phyloP scores from a whole-genome alignment of 106 monocot genomes.

The Apostasia shenzhenica region DNA sequence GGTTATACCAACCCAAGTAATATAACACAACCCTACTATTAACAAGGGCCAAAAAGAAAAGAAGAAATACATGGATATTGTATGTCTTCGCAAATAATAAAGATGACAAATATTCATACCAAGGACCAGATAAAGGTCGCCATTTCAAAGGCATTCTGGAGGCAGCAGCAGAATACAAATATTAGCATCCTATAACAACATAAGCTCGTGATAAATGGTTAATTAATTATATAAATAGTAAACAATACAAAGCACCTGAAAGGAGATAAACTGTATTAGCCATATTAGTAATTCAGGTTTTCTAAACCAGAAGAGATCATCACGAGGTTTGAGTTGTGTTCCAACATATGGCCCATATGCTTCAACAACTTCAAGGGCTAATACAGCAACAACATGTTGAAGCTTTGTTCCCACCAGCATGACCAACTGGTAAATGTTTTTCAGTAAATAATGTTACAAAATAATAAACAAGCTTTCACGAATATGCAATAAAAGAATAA shows the following conservation, averaged over 20 bases:
- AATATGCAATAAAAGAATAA: conserved; percentile 3
- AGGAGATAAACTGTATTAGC: conserved; percentile 88
- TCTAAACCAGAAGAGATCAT: conserved; percentile 86
- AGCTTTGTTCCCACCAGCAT: conserved; percentile 76
- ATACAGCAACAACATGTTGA: conserved; percentile 71
- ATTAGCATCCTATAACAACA: conserved; percentile 11
- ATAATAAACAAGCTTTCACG: neutral
- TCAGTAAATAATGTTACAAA: neutral
- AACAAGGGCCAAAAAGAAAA: too few species aligned
- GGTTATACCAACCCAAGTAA: too few species aligned
- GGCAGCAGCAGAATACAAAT: conserved; percentile 6
- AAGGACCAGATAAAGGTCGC: conserved; percentile 86
- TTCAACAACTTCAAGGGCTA: conserved; percentile 72
- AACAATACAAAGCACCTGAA: conserved; percentile 44
- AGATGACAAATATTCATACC: conserved; percentile 30
- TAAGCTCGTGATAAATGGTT: neutral
- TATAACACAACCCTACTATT: too few species aligned
- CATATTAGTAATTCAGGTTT: conserved; percentile 65
- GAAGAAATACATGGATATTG: too few species aligned
- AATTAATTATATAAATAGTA: neutral
- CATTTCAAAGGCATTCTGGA: conserved; percentile 96
- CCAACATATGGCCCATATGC: conserved; percentile 55
- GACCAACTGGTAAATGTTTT: conserved; percentile 46
- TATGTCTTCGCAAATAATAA: neutral
- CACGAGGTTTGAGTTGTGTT: conserved; percentile 71